Base-by-base conservation (phyloP, 805 yeast genomes). In the Nakazawaea siamensis region DNA sequence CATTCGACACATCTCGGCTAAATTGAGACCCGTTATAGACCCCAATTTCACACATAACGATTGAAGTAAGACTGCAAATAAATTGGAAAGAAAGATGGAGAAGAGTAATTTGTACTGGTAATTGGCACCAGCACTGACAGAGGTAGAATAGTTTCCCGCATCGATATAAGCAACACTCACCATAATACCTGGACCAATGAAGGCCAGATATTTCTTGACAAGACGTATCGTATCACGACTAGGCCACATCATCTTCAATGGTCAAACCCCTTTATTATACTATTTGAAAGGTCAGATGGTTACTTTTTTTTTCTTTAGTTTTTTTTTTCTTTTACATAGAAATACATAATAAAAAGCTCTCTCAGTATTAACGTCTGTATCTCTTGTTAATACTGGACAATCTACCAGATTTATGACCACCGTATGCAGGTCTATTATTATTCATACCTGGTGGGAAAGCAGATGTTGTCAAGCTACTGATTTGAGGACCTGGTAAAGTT, bases 111-210 rank as follows among this genome's bases (percentile, higher is more conserved):
- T 79, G 54, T 80, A 90, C 45, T 80, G 74, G 54, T 81, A 85
- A 18, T 84, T 80, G 21, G 95, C 80, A n/a, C 95, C 95, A 1
- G 94, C 92, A 7, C 92, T 83, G 11, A 90, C 95, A 8, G 92
- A 94, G 1, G 97, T 85, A 25, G 95, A 81, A 57, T 88, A 90
- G 59, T 92, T 90, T 4, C 98, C 98, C 0, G 98, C 97, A 49
- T 90, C 97, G 86, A 92, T 85, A 55, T 88, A 92, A 0, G 97
- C 90, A 23, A 90, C 95, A 4, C 88, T 72, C 2, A 92, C 94
- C 94, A 90, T 81, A 31, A 90, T 62, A 0, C 98, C 97, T 0
- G 97, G 97, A 0, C 97, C 97, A n/a, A 90, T 66, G 52, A 37
- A 37, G 29, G 36, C 18, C 33, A 29, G 24, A 29, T 37, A 37